A percentile compares a stretch with the other conserved stretches of the same genome.
phyloP scores from a whole-genome alignment of 2,329 filamentous ascomycete species.

The Aspergillus sp. region DNA sequence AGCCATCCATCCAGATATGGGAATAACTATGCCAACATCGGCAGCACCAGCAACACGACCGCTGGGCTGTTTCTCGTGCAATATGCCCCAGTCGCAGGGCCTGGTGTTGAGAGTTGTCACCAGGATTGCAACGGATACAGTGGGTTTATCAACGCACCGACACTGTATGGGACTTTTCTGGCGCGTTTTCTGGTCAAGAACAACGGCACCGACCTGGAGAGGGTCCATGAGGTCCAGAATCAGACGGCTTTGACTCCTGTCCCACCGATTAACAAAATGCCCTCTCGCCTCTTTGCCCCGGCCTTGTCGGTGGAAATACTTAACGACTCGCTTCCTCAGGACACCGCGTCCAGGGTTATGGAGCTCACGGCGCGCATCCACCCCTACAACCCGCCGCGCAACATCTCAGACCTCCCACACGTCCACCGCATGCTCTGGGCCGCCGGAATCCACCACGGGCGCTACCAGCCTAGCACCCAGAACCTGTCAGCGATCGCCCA shows the following conservation, averaged over 20 bases:
- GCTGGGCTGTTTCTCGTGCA: slow-evolving; percentile 16
- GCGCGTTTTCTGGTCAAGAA: slow-evolving; percentile 8
- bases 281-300: background rate
- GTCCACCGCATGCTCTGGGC: slow-evolving; percentile 5
- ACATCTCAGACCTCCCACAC: slow-evolving; percentile 2
- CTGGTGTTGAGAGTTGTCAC: slow-evolving; percentile 1
- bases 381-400: slow-evolving; percentile 5
- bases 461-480: background rate
- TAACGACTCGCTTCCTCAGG: background rate
- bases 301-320: background rate
- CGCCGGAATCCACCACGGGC: slow-evolving; percentile 5
- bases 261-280: background rate
- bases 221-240: slow-evolving; percentile 9
- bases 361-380: slow-evolving; percentile 7
- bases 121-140: slow-evolving; percentile 6
- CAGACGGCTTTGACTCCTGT: slow-evolving; percentile 3
- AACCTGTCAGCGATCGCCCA: background rate
- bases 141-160: slow-evolving; percentile 13
- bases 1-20: slow-evolving; percentile 19
- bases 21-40: slow-evolving; percentile 21
- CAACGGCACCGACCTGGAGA: slow-evolving; percentile 6
- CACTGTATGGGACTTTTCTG: slow-evolving; percentile 10
- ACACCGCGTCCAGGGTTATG: slow-evolving; percentile 5
- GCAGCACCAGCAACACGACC: slow-evolving; percentile 6
- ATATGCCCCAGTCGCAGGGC: slow-evolving; percentile 3